Evolutionary conservation across 352 stramenopile genomes (phyloP).

Genomic region (Phytophthora sansomeana): DNA sequence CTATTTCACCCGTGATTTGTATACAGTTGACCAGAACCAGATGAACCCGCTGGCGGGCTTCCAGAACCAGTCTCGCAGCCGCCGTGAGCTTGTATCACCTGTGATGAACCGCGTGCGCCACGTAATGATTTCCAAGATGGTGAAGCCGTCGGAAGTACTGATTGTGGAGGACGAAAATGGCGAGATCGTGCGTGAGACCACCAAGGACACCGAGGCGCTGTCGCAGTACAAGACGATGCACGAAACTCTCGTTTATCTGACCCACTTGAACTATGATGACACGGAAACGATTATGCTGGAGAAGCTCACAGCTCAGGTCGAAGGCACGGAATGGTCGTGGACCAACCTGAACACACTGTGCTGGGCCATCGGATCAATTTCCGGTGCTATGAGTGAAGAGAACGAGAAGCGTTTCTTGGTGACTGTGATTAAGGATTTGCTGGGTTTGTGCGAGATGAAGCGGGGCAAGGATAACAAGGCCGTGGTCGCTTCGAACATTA

Average conservation of each 20-base stretch:
- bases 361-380: conserved; percentile 99
- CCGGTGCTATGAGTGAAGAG: conserved; percentile 98
- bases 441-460: conserved; percentile 98
- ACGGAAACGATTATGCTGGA: conserved; percentile 99
- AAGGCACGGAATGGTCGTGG: conserved; percentile 93
- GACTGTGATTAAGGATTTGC: conserved; percentile 99
- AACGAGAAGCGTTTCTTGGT: conserved; percentile 99
- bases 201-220: conserved; percentile 99
- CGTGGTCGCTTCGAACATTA: conserved; percentile 99
- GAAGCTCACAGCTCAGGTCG: conserved; percentile 95
- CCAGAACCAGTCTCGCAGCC: conserved; percentile 57
- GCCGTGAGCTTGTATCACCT: conserved; percentile 73
- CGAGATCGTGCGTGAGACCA: conserved; percentile 96
- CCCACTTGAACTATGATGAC: conserved; percentile 99
- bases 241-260: conserved; percentile 99
- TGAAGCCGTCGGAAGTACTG: conserved; percentile 99
- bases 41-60: conserved; percentile 67
- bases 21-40: conserved; percentile 91
- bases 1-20: conserved; percentile 96
- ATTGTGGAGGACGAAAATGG: conserved; percentile 99
- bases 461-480: conserved; percentile 99
- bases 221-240: conserved; percentile 99
- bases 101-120: conserved; percentile 96
- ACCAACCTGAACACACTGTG: conserved; percentile 99
- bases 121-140: conserved; percentile 99